A percentile compares a stretch with the other conserved stretches of the same genome.
phyloP scores from a whole-genome alignment of 306 rosid species.

The Gastrolobium bilobum region DNA sequence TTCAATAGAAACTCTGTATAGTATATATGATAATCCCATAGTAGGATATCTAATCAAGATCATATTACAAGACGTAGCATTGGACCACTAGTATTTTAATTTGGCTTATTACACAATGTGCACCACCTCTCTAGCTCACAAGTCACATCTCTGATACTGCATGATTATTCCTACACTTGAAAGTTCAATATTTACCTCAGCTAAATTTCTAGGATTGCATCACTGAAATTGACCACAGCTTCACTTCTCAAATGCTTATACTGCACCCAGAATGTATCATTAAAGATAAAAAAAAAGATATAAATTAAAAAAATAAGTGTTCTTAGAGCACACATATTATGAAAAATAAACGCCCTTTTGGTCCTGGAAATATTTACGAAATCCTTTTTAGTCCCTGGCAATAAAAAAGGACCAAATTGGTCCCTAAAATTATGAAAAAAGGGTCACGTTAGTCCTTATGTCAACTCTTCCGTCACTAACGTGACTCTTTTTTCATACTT shows the following conservation, averaged over 20 bases:
- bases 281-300: constrained; percentile 8
- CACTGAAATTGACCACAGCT: constrained; percentile 32
- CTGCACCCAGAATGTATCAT: constrained; percentile 9
- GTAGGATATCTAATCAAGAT: constrained; percentile 19
- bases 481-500: too few species aligned
- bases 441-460: too few species aligned
- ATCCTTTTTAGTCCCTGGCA: too few species aligned
- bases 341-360: too few species aligned
- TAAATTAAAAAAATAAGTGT: constrained; percentile 6
- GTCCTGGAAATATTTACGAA: too few species aligned
- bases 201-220: constrained; percentile 21
- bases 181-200: constrained; percentile 6
- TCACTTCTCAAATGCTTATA: constrained; percentile 20
- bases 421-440: too few species aligned
- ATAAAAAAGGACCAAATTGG: too few species aligned
- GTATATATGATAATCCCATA: neutral
- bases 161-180: constrained; percentile 2
- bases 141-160: constrained; percentile 13
- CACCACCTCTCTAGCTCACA: constrained; percentile 2
- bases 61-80: constrained; percentile 1
- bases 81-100: constrained; percentile 2
- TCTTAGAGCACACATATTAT: constrained; percentile 18
- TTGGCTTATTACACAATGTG: neutral
- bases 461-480: too few species aligned
- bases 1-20: constrained; percentile 6